phyloP scores from a whole-genome alignment of 768 basidiomycete genomes.

The Termitomyces sp. region DNA sequence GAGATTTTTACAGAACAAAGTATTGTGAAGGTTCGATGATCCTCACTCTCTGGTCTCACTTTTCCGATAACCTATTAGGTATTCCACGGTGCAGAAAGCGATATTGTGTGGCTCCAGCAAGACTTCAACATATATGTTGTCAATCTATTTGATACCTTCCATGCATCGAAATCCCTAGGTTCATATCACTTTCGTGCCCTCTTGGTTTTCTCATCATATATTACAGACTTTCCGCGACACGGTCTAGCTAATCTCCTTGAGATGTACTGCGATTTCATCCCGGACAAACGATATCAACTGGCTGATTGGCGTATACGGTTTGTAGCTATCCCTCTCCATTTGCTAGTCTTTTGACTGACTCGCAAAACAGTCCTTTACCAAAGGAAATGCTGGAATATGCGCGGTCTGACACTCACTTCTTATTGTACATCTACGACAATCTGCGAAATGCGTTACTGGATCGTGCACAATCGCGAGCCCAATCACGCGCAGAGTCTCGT shows the following conservation, averaged over 20 bases:
- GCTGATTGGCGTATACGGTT: slow-evolving; percentile 97
- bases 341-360: not conserved
- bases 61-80: slow-evolving; percentile 44
- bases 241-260: slow-evolving; percentile 82
- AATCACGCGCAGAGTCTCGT: slow-evolving; percentile 39
- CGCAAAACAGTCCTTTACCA: slow-evolving; percentile 60
- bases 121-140: slow-evolving; percentile 94
- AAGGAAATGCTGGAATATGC: slow-evolving; percentile 91
- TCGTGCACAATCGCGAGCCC: slow-evolving; percentile 40
- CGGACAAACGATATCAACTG: slow-evolving; percentile 95
- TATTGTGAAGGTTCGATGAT: slow-evolving; percentile 68
- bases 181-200: not conserved
- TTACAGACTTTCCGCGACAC: slow-evolving; percentile 75
- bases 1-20: slow-evolving; percentile 82
- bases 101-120: slow-evolving; percentile 95
- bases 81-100: slow-evolving; percentile 92
- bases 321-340: slow-evolving; percentile 14
- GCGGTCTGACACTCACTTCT: slow-evolving; percentile 93
- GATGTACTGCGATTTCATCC: slow-evolving; percentile 84
- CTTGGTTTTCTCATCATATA: not conserved
- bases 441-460: slow-evolving; percentile 86
- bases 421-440: slow-evolving; percentile 89
- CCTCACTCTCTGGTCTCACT: not conserved
- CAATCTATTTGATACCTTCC: slow-evolving; percentile 95
- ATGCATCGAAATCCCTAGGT: slow-evolving; percentile 88